Base-by-base conservation (phyloP, 2,329 filamentous ascomycete species). In the Endoconidiophora laricicola region DNA sequence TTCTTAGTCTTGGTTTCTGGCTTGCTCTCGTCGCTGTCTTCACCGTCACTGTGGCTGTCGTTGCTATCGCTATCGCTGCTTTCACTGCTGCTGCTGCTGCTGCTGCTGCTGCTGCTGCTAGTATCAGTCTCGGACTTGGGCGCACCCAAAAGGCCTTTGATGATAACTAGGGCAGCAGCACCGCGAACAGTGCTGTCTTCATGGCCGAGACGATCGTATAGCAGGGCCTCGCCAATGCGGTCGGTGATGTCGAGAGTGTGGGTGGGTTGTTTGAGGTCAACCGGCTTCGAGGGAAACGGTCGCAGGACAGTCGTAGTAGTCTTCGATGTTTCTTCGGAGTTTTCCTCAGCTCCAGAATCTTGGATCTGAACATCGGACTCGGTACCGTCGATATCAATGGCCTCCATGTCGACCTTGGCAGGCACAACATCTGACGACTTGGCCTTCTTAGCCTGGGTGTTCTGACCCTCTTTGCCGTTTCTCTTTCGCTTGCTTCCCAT, bases 161-260 rank as follows among this genome's bases (percentile, higher is more conserved):
- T 63, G 29, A 81, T 73, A 20, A 70, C 73, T 54, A 73, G 70
- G 26, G 76, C 78, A 5, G 78, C 77, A 20, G 68, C 65, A 23
- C 80, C 69, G 43, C 78, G 70, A 41, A 79, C 71, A 12, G 64
- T 61, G 16, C 65, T 63, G 56, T 79, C 74, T 55, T 78, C 74
- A 56, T 75, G 79, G 29, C 74, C 73, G 1, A 83, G 70, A 1
- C 73, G 64, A 22, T 80, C 72, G 60, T 82, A 83, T 2, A 81
- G 65, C 2, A 65, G 63, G 2, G 73, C 73, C 58, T 81, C 77
- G 55, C 75, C 66, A 57, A 70, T 72, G 53, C 75, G 69, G 52
- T 79, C 73, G 37, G 74, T 71, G 43, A 67, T 66, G 47, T 64
- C 65, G 7, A 69, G 67, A 4, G 70, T 64, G 54, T 76, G 72